Evolutionary conservation across 768 basidiomycete species (phyloP).

Genomic region (Suillus luteus): DNA sequence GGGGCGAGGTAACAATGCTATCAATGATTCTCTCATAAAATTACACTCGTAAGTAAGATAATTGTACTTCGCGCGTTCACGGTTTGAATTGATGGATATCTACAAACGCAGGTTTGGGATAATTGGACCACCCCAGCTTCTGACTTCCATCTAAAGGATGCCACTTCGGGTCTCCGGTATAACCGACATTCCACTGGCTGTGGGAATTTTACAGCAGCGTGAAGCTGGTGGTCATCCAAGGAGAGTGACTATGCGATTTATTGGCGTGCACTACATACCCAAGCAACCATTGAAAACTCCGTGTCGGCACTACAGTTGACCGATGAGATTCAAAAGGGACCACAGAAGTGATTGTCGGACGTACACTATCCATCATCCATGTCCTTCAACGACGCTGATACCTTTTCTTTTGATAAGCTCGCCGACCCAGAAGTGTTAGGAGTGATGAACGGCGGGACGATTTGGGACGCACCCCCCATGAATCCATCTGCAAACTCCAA

Average conservation of each 20-base stretch:
- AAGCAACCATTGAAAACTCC: background rate
- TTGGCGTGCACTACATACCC: no score
- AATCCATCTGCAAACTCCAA: background rate
- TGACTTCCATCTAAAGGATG: background rate
- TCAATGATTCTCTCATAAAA: background rate
- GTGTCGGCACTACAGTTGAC: background rate
- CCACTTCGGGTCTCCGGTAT: background rate
- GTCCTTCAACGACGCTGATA: background rate
- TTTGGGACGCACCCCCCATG: background rate
- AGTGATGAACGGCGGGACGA: no score
- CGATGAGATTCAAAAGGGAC: background rate
- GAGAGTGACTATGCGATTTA: background rate
- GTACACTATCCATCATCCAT: background rate
- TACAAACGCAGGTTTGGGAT: background rate
- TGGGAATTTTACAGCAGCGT: background rate
- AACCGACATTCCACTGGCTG: background rate
- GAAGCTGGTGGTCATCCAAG: background rate
- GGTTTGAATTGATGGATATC: background rate
- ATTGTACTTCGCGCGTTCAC: background rate
- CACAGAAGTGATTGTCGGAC: background rate
- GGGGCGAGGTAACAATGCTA: constrained; percentile 20
- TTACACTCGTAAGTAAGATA: background rate
- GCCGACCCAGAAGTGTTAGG: no score
- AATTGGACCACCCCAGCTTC: no score
- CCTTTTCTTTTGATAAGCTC: background rate